Base-by-base conservation (phyloP, 768 basidiomycete species). In the Tulasnella sp. region DNA sequence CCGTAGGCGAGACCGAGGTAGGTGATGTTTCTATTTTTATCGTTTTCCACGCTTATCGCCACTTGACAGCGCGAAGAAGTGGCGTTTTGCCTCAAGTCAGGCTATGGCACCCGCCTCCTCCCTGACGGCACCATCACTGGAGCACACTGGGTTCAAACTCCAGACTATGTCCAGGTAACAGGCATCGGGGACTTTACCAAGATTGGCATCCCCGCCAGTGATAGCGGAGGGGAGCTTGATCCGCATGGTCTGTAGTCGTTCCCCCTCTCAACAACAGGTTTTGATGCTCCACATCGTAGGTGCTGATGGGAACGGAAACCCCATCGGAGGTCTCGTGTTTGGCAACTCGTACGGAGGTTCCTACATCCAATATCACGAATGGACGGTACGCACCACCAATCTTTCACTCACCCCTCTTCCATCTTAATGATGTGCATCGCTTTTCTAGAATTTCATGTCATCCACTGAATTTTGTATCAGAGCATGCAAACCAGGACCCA, bases 261-360 rank as follows among this genome's bases (percentile, higher is more conserved):
- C 75, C 74, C 64, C 52, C 3, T 9, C 0, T 2, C 4, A 4
- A 17, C 25, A 14, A 40, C 14, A n/a, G 6, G 0, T 2, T 23
- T 0, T 32, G 7, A 19, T 36, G 23, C 11, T 56, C 7, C 25
- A 27, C 35, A 57, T 11, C 42, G n/a, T n/a, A 57, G 29, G 42
- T 49, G 63, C 60, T 17, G 63, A 65, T 31, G 63, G 63, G 7
- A 63, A 65, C n/a, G 80, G 77, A 14, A 81, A 79, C 63, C 80
- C 76, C 8, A 75, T 78, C 32, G 84, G 82, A 27, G 81, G 78
- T 2, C 73, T 85, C 40, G 80, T 88, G n/a, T 85, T 85, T 67
- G 82, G 83, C 19, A 75, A 57, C 59, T 82, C 80, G n/a, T 85
- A 82, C 67, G 81, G 78, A 36, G 63, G 59, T 32, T 19, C 69